phyloP scores from a whole-genome alignment of 208 protist genomes.

The Leishmania gerbilli region DNA sequence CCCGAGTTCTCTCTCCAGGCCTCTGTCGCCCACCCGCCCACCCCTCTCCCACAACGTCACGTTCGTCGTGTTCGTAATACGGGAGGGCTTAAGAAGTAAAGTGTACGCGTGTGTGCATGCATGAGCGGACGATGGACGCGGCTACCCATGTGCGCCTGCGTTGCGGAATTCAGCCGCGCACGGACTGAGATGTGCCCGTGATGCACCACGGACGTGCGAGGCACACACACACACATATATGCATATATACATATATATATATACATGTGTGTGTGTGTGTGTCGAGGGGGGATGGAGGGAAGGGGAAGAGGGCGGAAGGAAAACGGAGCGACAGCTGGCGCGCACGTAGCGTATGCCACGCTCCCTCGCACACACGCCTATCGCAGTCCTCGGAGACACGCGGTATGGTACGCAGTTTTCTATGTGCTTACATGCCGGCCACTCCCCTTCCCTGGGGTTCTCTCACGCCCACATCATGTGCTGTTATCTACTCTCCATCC shows the following conservation, averaged over 20 bases:
- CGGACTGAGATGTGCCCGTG: no score
- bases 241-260: not conserved
- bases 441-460: not conserved
- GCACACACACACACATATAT: not conserved
- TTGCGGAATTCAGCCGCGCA: no score
- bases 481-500: not conserved
- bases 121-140: no score
- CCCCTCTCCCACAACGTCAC: no score
- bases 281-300: not conserved
- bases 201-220: no score
- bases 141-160: no score
- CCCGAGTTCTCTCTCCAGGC: no score
- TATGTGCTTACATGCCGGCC: not conserved
- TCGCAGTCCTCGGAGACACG: not conserved
- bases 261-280: no score
- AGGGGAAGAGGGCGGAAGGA: not conserved
- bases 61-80: not conserved
- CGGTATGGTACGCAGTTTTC: not conserved
- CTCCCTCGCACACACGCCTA: not conserved
- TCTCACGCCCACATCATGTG: not conserved
- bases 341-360: not conserved
- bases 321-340: not conserved
- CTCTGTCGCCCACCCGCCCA: no score
- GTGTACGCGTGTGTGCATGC: no score
- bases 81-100: not conserved